Conservation (phyloP, 345 rosid genomes). For the Hibiscus mutabilis region DNA sequence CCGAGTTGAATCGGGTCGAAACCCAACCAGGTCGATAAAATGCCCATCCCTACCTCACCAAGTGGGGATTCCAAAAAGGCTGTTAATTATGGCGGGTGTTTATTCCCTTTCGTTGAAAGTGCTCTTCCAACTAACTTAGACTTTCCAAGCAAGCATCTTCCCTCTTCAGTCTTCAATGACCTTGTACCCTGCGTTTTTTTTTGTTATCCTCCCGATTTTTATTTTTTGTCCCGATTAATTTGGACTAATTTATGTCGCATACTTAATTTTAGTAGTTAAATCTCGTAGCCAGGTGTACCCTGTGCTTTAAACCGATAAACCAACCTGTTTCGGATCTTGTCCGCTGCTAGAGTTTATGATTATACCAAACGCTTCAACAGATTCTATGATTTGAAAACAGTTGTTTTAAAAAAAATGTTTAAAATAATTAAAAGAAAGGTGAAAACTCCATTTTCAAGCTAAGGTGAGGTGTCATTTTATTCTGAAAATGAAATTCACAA, state of each 20-base stretch:
- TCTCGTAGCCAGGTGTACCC: no score
- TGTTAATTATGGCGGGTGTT: conserved; percentile 12
- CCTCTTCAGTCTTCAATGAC: not conserved
- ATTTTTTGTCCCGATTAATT: no score
- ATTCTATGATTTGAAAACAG: not conserved
- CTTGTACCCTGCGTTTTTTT: not conserved
- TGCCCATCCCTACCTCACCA: no score
- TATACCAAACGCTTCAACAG: not conserved
- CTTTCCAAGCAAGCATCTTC: not conserved
- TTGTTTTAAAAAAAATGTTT: not conserved
- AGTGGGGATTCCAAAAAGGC: no score
- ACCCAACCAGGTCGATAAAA: no score
- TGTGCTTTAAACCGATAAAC: not conserved
- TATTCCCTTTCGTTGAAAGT: not conserved
- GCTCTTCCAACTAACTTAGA: not conserved
- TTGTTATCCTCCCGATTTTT: no score
- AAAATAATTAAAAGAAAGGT: conserved; percentile 17
- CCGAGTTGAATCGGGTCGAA: no score
- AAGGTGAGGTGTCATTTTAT: conserved; percentile 36
- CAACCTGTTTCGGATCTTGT: not conserved
- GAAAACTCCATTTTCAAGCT: conserved; percentile 22
- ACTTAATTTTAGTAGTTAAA: no score
- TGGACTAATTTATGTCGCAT: no score
- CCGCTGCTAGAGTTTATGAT: not conserved
- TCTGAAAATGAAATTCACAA: conserved; percentile 12